Base-by-base conservation (phyloP, 2,329 filamentous ascomycete genomes). In the Aspergillus aculeatinus region DNA sequence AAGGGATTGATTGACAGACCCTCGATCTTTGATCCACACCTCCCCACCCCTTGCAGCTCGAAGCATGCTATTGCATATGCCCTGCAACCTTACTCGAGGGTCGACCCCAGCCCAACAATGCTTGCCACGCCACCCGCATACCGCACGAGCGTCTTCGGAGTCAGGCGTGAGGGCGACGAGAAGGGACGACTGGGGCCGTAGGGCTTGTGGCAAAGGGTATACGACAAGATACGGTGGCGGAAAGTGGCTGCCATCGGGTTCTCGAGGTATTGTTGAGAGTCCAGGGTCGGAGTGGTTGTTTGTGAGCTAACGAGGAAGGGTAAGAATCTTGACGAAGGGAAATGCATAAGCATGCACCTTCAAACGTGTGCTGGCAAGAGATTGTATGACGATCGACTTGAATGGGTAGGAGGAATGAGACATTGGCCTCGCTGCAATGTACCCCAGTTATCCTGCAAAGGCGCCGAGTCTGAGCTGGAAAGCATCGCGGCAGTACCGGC, bases 401-500 rank as follows among this genome's bases (percentile, higher is more conserved):
- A 44, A 50, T 27, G 16, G 55, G 31, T 49, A 57, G 51, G 57
- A 57, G 62, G 65, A 65, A 63, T 67, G 63, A 61, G 53, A 64
- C 52, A 57, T 35, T 35, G 25, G 42, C 4, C 33, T 49, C 51
- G 12, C 27, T 53, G 52, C 52, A 51, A 42, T 50, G 52, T 51
- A 42, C 42, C 44, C 42, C 50, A 33, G 31, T 39, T 31, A 12
- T 29, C 35, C 31, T 23, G 23, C 53, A 27, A 56, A 56, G 58
- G 35, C 11, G 10, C 51, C n/a, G 50, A 29, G 10, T 54, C n/a
- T 33, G 16, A n/a, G 44, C 16, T 29, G 25, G 42, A 51, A 42
- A 31, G 31, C 39, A 33, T 39, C 23, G 33, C n/a, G 5, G 9
- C 42, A 19, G 33, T n/a, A 14, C 35, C 21, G 6, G 10, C 2